A percentile compares a stretch with the other conserved stretches of the same genome.
These are phyloP conservation scores for Trebouxiophyceae sp. DNA, from an alignment of 163 green algal species.

Conservation along the genomic window DNA sequence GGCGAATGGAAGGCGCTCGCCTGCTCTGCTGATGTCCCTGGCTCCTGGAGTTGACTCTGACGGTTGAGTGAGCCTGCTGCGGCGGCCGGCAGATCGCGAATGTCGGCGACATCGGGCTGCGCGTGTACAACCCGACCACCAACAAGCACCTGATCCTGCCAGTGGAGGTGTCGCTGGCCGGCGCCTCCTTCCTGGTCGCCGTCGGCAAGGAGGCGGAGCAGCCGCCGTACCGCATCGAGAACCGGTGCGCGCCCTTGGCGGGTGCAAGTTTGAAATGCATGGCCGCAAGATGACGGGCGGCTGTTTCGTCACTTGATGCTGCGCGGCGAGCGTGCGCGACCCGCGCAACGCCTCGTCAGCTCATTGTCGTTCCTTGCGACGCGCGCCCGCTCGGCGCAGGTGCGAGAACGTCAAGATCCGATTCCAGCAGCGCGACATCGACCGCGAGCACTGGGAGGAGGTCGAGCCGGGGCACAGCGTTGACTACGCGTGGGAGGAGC, in stretches of 20 bases:
- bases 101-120: conserved; percentile 29
- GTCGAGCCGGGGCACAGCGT: conserved; percentile 11
- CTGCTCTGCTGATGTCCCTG: too few relatives aligned
- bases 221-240: conserved; percentile 40
- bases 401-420: conserved; percentile 23
- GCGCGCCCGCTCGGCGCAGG: conserved; percentile 8
- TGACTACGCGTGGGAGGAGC: conserved; percentile 44
- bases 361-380: not conserved
- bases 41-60: too few relatives aligned
- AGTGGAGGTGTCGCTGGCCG: conserved; percentile 26
- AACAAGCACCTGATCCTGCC: conserved; percentile 24
- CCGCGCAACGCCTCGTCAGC: too few relatives aligned
- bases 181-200: conserved; percentile 23
- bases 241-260: conserved; percentile 29
- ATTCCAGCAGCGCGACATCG: conserved; percentile 37
- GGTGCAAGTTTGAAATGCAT: too few relatives aligned
- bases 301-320: too few relatives aligned
- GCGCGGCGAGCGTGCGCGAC: too few relatives aligned
- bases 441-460: conserved; percentile 17
- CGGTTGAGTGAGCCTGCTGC: too few relatives aligned
- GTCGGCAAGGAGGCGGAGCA: conserved; percentile 17
- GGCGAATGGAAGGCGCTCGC: too few relatives aligned
- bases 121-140: conserved; percentile 10
- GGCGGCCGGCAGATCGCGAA: conserved; percentile 19
- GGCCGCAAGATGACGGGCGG: too few relatives aligned